phyloP scores from a whole-genome alignment of 2,329 filamentous ascomycete genomes.

The Stemphylium vesicarium region DNA sequence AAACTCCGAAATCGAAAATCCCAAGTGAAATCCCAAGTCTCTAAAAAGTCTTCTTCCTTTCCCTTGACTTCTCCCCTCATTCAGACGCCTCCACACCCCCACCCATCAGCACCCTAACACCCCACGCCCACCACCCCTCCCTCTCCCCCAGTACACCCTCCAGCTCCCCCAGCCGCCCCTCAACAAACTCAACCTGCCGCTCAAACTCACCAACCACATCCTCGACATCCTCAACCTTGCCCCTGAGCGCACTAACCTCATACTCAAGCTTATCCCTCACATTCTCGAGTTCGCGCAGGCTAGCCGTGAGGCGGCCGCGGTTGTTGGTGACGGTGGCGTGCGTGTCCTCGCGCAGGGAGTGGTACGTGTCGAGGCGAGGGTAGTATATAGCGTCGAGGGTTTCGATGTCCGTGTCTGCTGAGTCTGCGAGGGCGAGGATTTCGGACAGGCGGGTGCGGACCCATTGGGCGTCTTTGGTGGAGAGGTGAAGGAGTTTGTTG shows the following conservation, averaged over 20 bases:
- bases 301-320: constrained; percentile 70
- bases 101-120: constrained; percentile 10
- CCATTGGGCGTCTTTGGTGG: constrained; percentile 65
- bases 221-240: constrained; percentile 86
- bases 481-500: constrained; percentile 63
- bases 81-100: too few relatives aligned
- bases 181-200: constrained; percentile 61
- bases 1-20: not conserved
- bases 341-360: constrained; percentile 69
- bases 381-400: constrained; percentile 73
- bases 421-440: constrained; percentile 66
- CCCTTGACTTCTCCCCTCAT: too few relatives aligned
- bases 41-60: too few relatives aligned
- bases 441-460: constrained; percentile 63
- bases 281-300: constrained; percentile 78
- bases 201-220: constrained; percentile 82
- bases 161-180: constrained; percentile 55
- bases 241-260: constrained; percentile 80
- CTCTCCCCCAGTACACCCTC: constrained; percentile 61
- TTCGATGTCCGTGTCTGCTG: constrained; percentile 64
- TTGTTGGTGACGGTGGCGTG: constrained; percentile 74
- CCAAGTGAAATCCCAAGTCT: too few relatives aligned
- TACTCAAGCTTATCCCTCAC: constrained; percentile 88
- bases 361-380: constrained; percentile 72
- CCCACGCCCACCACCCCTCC: constrained; percentile 48